These are phyloP conservation scores for Globisporangium spinosum DNA, from an alignment of 352 stramenopile genomes.

Conservation along the genomic window DNA sequence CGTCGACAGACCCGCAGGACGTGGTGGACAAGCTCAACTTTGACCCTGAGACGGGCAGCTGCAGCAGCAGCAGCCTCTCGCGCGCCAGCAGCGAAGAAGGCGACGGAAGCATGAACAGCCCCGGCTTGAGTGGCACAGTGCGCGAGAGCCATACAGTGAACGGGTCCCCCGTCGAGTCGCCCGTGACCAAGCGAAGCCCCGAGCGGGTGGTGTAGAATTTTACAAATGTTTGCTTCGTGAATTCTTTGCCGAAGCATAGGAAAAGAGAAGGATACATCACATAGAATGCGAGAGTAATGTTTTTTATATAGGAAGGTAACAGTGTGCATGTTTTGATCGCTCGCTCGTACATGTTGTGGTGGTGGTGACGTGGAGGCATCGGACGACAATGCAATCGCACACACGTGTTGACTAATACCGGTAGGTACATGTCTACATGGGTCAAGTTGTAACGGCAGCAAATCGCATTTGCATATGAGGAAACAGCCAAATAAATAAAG, in stretches of 20 bases:
- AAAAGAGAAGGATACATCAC: not conserved
- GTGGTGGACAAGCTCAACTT: slow-evolving; percentile 74
- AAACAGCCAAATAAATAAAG: no score
- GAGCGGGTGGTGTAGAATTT: slow-evolving; percentile 14
- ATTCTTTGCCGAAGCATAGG: not conserved
- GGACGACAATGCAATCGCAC: not conserved
- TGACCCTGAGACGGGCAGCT: slow-evolving; percentile 21
- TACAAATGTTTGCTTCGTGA: not conserved
- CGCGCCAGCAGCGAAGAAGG: slow-evolving; percentile 26
- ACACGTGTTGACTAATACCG: no score
- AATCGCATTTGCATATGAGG: not conserved
- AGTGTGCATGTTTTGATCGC: not conserved
- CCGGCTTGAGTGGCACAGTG: slow-evolving; percentile 29
- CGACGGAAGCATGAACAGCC: slow-evolving; percentile 19
- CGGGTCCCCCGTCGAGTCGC: slow-evolving; percentile 22
- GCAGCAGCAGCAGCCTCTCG: slow-evolving; percentile 17
- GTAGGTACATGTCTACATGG: not conserved
- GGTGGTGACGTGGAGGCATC: not conserved
- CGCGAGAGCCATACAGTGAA: slow-evolving; percentile 44
- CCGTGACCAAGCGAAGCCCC: slow-evolving; percentile 7
- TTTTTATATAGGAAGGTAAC: not conserved
- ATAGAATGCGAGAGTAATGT: not conserved
- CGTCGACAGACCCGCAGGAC: slow-evolving; percentile 65
- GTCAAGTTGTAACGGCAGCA: not conserved
- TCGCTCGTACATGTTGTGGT: not conserved